phyloP scores from a whole-genome alignment of 345 rosid species.

The Eutrema yunnanense region DNA sequence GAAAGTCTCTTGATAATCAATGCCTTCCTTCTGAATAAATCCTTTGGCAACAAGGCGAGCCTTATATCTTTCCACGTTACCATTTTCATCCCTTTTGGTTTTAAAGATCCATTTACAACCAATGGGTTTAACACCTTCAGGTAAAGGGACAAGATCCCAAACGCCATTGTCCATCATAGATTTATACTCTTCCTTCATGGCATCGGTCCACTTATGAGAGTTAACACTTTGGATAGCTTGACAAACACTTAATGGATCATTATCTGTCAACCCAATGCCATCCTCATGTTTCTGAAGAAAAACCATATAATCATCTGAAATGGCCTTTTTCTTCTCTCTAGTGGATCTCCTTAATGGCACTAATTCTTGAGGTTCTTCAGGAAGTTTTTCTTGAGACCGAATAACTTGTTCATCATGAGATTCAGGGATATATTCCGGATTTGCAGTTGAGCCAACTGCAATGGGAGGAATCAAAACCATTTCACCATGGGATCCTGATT shows the following conservation, averaged over 20 bases:
- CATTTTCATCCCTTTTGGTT: neutral
- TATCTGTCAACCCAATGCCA: neutral
- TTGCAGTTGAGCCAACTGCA: neutral
- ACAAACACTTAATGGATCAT: neutral
- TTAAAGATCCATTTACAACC: neutral
- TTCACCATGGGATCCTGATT: neutral
- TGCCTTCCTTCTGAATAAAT: neutral
- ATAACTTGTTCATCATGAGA: neutral
- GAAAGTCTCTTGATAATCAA: neutral
- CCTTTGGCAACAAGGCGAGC: neutral
- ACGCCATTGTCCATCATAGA: neutral
- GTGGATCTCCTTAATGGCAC: neutral
- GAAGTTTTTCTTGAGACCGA: neutral
- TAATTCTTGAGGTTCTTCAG: neutral
- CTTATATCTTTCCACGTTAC: neutral
- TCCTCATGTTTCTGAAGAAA: neutral
- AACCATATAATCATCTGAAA: neutral
- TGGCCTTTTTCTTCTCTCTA: neutral
- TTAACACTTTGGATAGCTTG: neutral
- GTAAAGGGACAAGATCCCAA: neutral
- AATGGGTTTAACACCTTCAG: neutral
- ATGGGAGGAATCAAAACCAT: neutral
- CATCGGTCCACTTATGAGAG: neutral
- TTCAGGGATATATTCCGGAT: neutral
- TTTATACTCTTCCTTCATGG: neutral